Evolutionary conservation across 352 stramenopile species (phyloP).

Genomic region (Nothophytophthora sp.): DNA sequence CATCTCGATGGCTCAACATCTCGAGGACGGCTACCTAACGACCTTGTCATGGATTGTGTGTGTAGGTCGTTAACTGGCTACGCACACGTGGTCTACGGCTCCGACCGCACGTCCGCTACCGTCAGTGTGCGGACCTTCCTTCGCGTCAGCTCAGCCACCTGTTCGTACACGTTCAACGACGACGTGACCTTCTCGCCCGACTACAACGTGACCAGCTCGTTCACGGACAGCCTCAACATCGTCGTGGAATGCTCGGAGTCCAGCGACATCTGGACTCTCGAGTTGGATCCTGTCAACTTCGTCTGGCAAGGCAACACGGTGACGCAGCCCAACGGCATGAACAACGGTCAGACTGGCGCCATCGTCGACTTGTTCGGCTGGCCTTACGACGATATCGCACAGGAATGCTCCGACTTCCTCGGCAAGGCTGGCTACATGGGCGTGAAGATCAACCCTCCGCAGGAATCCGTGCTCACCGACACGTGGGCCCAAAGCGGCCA

Average conservation of each 20-base stretch:
- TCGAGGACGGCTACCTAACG: too few relatives aligned
- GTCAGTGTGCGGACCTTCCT: conserved; percentile 41
- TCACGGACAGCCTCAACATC: conserved; percentile 36
- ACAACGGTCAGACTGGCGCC: conserved; percentile 53
- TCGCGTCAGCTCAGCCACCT: conserved; percentile 21
- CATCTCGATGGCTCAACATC: too few relatives aligned
- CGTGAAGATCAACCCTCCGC: conserved; percentile 69
- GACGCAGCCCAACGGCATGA: conserved; percentile 27
- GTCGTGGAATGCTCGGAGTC: conserved; percentile 23
- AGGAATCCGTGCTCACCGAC: conserved; percentile 58
- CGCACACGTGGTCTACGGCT: conserved; percentile 42
- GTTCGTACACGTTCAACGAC: conserved; percentile 45
- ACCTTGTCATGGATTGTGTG: too few relatives aligned
- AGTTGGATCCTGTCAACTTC: conserved; percentile 66
- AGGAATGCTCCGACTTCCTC: conserved; percentile 61
- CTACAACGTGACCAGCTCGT: conserved; percentile 19
- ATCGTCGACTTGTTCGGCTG: conserved; percentile 76
- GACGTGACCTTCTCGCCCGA: conserved; percentile 16
- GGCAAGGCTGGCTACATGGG: conserved; percentile 70
- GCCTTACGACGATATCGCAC: conserved; percentile 65
- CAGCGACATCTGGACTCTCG: conserved; percentile 23
- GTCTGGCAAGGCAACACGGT: conserved; percentile 53
- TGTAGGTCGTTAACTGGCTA: conserved; percentile 43
- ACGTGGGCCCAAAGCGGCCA: conserved; percentile 33
- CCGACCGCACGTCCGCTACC: conserved; percentile 29